Evolutionary conservation across 495 filamentous ascomycete genomes (phyloP), one percentile per base, ranked within the genome.

Genomic region (Xylaria cubensis): DNA sequence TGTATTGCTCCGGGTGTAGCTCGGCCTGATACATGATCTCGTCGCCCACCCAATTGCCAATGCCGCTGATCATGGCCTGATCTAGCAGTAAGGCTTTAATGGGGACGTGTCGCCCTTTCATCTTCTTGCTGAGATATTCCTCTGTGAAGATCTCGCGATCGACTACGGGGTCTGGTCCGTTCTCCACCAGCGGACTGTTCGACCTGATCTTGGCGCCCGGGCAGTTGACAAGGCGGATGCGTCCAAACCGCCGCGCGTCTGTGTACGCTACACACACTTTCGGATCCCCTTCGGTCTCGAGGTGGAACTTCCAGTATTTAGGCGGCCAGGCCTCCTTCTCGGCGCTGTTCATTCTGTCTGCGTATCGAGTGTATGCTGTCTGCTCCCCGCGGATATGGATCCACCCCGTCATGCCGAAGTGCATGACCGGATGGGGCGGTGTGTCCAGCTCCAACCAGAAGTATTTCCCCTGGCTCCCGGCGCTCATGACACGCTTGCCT

Each of bases 21-120:
- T 6, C 39, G 51, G 63, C 70, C 48, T 72, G 70, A 15, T 72
- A 72, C 36, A 99, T 79, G 39, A 97, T 90, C 74, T 99, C 96
- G 76, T 99, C 96, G 0, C 90, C 94, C 74, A 99, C 94, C 96
- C 95, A 98, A 75, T 98, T 98, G 2, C 96, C 96, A 62, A 99
- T 93, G 6, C 96, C 96, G 75, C 93, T 94, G 64, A 98, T 91
- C 75, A 91, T 92, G n/a, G 88, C 85, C 79, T 99, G 96, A 76
- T 98, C 93, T 15, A 98, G 86, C 26, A 99, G 80, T 63, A 97
- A 84, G 0, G 93, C 91, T 77, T 98, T 98, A 59, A 98, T 85
- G 0, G 95, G 93, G 1, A 97, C 91, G 67, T 88, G 91, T 68
- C 94, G 94, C 48, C 85, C 89, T 53, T 77, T 82, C 79, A 97